Conservation (phyloP, 371 early-diverging fungal species). For the Rhizopus arrhizus region DNA sequence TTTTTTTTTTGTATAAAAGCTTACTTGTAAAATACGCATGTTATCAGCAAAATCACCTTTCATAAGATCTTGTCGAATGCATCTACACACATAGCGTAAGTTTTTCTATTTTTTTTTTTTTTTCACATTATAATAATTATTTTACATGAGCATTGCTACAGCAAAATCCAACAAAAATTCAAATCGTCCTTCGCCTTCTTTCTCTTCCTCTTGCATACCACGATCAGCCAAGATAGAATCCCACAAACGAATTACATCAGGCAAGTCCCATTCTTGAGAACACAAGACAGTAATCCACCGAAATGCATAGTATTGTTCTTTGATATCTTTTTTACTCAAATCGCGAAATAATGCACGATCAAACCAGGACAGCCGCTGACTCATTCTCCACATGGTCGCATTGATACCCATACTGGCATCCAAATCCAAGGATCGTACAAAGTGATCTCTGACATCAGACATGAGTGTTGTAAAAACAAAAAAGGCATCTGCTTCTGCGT, state of each 20-base stretch:
- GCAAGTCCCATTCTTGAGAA: conserved; percentile 82
- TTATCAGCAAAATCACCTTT: conserved; percentile 67
- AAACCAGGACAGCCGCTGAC: conserved; percentile 53
- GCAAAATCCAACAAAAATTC: conserved; percentile 78
- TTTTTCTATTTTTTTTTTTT: conserved; percentile 2
- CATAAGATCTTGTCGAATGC: conserved; percentile 61
- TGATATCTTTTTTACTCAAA: conserved; percentile 67
- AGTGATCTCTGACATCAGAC: conserved; percentile 79
- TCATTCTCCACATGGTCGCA: conserved; percentile 66
- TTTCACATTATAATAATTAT: conserved; percentile 1
- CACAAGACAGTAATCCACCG: conserved; percentile 86
- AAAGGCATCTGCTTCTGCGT: conserved; percentile 88
- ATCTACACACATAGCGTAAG: conserved; percentile 31
- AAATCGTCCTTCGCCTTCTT: conserved; percentile 42
- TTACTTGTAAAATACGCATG: conserved; percentile 64
- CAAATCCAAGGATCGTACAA: conserved; percentile 68
- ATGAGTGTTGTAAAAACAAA: conserved; percentile 76
- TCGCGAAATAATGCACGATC: conserved; percentile 69
- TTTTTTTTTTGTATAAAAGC: conserved; percentile 1
- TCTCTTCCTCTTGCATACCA: conserved; percentile 32
- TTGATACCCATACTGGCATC: conserved; percentile 68
- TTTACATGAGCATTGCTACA: conserved; percentile 78
- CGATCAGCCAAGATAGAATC: conserved; percentile 78
- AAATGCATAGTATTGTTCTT: conserved; percentile 82
- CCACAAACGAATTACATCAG: conserved; percentile 85